Base-by-base conservation (phyloP, 108 stramenopile species). In the Cyclotella cryptica region DNA sequence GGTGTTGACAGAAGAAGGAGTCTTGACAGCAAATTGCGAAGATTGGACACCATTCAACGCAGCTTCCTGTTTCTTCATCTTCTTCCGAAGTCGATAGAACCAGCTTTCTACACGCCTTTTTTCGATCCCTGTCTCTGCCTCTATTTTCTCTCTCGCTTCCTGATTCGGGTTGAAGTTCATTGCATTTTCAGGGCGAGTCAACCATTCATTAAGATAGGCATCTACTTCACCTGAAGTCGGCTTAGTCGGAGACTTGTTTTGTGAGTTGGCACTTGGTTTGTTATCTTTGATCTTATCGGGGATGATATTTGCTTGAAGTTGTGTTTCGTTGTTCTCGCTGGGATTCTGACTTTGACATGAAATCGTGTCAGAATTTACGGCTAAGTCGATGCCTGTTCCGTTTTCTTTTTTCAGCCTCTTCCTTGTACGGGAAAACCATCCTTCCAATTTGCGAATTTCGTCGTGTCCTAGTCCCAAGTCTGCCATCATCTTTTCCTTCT, bases 401-500 rank as follows among this genome's bases (percentile, higher is more conserved):
- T 6, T n/a, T 11, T 66, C 65, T 1, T 59, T 43, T 39, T 71
- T 71, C 19, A 58, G 1, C 19, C 28, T 57, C 18, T 60, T 61
- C 45, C 71, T 60, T 28, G 58, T 19, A 12, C 71, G 59, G 22
- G 55, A 72, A n/a, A 72, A 62, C 71, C 71, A 72, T 6, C 59
- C 83, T 28, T 84, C 83, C 39, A 84, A 42, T 58, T 77, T 73
- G 30, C 66, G 64, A 12, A 65, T 39, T 28, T 74, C 61, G 57
- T 52, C 49, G 22, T 15, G 19, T 18, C 15, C 67, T 21, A 83
- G 66, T 11, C 71, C 75, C 18, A 83, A 73, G 35, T 67, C 61
- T n/a, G 22, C 21, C 71, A 77, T 72, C 58, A 83, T 83, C 21
- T 51, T 66, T 18, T 69, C 66, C 52, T 83, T 83, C 40, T 77